Evolutionary conservation across 1,284 basidiomycete species (phyloP), one percentile per base, ranked within the genome.

Genomic region (Pholiota adiposa): DNA sequence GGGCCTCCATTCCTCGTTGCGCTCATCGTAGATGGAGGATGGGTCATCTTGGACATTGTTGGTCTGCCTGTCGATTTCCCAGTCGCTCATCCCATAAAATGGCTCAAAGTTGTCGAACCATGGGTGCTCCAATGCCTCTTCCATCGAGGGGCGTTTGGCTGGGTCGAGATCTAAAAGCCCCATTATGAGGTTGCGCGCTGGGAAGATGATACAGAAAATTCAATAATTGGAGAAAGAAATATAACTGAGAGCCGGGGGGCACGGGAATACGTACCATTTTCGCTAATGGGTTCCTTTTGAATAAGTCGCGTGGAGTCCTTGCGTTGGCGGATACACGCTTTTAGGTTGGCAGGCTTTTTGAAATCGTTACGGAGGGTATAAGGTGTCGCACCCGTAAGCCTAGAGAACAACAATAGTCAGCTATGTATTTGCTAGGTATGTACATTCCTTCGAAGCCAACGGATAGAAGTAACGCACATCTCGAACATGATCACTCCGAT

Each of bases 61-160:
- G 29, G 29, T 4, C 29, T 4, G 11, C 29, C 5, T 4, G 29
- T 31, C 29, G 5, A 5, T n/a, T 12, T 43, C 40, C 19, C 19
- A 43, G 2, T 43, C 11, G 19, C 40, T 43, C 11, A 33, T 2
- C 3, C 34, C 21, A 36, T 58, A 50, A 18, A 19, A 40, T 0
- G 56, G 56, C 18, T 19, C 9, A 31, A 52, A 52, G 19, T 49
- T 43, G 12, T 21, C 21, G 25, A 58, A 18, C 56, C 56, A 58
- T 19, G 38, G 23, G 19, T 58, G 56, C 9, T 25, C 29, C 29
- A 52, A 31, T 4, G 50, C 50, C 11, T 53, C 21, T 11, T 29
- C 12, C 21, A 58, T 43, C 4, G 51, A 33, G 16, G 51, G 31
- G 5, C 56, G 56, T 19, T 21, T 23, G 0, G n/a, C 21, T 5